These are phyloP conservation scores for Paramecium caudatum DNA, from an alignment of 73 alveolate species.

Conservation along the genomic window DNA sequence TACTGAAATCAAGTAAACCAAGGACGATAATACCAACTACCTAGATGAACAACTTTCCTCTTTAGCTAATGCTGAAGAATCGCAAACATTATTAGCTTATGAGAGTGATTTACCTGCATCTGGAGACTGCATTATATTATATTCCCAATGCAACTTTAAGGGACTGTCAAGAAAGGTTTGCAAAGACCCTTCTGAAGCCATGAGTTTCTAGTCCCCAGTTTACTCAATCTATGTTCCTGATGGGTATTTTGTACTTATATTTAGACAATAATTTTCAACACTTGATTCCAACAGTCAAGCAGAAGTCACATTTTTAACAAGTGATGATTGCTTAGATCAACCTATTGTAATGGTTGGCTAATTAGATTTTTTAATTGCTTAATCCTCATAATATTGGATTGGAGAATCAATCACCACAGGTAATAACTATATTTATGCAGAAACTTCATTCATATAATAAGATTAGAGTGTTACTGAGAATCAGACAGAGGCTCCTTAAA, in stretches of 20 bases:
- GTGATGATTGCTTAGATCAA: conserved; percentile 30
- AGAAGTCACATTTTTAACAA: conserved; percentile 36
- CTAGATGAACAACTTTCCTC: conserved; percentile 9
- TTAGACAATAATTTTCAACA: conserved; percentile 20
- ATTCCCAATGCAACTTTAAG: conserved; percentile 43
- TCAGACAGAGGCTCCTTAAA: neutral
- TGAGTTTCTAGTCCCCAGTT: conserved; percentile 10
- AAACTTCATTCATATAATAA: neutral
- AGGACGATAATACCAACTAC: neutral
- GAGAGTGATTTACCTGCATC: conserved; percentile 59
- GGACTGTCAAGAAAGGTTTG: conserved; percentile 45
- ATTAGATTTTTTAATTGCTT: conserved; percentile 8
- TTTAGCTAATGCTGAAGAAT: conserved; percentile 12
- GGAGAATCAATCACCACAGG: neutral
- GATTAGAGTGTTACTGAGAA: no score
- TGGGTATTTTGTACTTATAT: neutral
- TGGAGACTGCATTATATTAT: conserved; percentile 45
- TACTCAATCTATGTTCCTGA: conserved; percentile 28
- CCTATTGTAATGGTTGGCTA: conserved; percentile 58
- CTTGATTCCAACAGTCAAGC: neutral
- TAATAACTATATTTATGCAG: neutral
- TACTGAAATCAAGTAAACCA: neutral
- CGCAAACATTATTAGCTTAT: conserved; percentile 20
- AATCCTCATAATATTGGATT: neutral
- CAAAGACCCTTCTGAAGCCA: conserved; percentile 30